Evolutionary conservation across 805 yeast species (phyloP), one percentile per base, ranked within the genome.

Genomic region (Danielia reshetovae): DNA sequence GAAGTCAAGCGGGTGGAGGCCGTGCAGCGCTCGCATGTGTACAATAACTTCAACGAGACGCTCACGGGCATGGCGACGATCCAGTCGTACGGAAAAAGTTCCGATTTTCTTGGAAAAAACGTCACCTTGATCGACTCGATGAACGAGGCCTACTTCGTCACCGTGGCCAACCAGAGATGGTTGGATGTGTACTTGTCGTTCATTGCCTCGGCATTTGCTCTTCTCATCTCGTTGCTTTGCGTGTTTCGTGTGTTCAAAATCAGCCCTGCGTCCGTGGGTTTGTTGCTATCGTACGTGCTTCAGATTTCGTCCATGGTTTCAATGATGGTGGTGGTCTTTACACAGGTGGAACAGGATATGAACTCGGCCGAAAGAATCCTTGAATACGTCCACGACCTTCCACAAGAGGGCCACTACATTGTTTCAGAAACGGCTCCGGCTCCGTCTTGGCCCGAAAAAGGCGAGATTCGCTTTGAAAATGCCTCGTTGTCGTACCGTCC

Each of bases 401-500:
- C 53, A 3, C 51, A 51, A 29, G 60, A 55, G 32, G 55, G 55
- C 7, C 28, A 34, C 2, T 35, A 30, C n/a, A 43, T 43, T 1
- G 56, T 34, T 15, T 21, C 55, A 8, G 62, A 60, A 9, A 36
- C 68, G 8, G 52, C 51, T 0, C 48, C 54, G 2, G 59, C 59
- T 4, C 62, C 38, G 3, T 7, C 15, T 2, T 36, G 43, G 44
- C 45, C 42, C 4, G 24, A 34, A 8, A 11, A 34, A 2, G 48
- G 48, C 2, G 19, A 23, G 7, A 36, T 45, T 7, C 19, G 15
- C 16, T 45, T 45, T 14, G 12, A 43, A 59, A 40, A 17, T 19
- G 7, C 77, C 71, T 50, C 42, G 49, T 19, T 52, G 49, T 13
- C 36, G 7, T 36, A 45, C 29, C 59, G 30, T 44, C 57, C 36